phyloP scores from a whole-genome alignment of 2,329 filamentous ascomycete genomes.

The Fusarium nodosum region DNA sequence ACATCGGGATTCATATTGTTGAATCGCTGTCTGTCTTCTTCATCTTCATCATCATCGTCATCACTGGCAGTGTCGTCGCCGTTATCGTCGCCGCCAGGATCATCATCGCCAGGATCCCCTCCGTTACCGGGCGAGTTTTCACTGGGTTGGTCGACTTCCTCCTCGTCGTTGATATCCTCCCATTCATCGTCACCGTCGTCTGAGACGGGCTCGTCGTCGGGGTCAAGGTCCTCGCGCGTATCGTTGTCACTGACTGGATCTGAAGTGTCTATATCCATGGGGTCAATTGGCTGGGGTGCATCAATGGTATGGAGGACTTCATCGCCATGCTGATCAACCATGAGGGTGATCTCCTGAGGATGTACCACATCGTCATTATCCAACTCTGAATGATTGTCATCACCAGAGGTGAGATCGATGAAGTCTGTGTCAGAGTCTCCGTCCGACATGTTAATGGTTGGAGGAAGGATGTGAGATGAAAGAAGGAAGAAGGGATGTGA shows the following conservation, averaged over 20 bases:
- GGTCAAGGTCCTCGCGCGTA: background rate
- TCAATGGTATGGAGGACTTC: background rate
- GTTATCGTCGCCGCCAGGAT: background rate
- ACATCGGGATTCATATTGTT: background rate
- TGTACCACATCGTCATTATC: background rate
- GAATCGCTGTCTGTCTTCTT: background rate
- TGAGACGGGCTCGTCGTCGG: background rate
- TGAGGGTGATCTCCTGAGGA: background rate
- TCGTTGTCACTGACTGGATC: background rate
- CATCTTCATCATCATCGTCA: background rate
- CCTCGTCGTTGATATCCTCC: background rate
- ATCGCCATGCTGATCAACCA: background rate
- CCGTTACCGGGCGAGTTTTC: background rate
- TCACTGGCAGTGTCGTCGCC: background rate
- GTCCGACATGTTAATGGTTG: conserved; percentile 25
- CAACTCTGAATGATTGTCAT: background rate
- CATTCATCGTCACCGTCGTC: background rate
- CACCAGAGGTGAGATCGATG: conserved; percentile 18
- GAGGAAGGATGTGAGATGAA: background rate
- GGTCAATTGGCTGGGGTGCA: background rate
- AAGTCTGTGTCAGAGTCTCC: conserved; percentile 5
- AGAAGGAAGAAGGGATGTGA: conserved; percentile 6
- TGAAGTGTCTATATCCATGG: conserved; percentile 7
- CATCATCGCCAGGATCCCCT: background rate
- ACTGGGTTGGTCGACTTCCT: background rate